phyloP scores from a whole-genome alignment of 371 early-diverging fungal genomes.

The Zancudomyces culisetae region DNA sequence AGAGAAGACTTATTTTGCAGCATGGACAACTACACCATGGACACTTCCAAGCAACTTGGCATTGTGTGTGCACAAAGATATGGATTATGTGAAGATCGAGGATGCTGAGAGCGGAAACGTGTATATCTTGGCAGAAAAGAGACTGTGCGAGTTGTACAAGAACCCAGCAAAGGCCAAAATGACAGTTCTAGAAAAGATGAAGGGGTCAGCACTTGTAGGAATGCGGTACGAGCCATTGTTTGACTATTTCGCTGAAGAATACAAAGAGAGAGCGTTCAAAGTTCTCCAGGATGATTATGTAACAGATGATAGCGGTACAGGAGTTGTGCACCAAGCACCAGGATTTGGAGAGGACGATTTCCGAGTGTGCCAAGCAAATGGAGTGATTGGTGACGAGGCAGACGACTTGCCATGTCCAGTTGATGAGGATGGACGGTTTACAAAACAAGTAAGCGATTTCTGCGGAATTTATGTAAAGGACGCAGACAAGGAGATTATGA shows the following conservation, averaged over 20 bases:
- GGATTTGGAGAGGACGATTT: constrained; percentile 99
- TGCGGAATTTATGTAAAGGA: constrained; percentile 91
- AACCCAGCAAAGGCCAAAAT: constrained; percentile 88
- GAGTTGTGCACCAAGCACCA: constrained; percentile 99
- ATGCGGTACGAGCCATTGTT: constrained; percentile 87
- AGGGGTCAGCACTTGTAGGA: constrained; percentile 74
- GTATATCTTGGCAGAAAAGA: constrained; percentile 73
- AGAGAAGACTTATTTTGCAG: constrained; percentile 61
- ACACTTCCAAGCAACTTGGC: constrained; percentile 97
- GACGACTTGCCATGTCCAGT: constrained; percentile 83
- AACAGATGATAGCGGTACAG: constrained; percentile 94
- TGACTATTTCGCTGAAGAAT: constrained; percentile 58
- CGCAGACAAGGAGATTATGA: constrained; percentile 92
- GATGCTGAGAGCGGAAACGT: constrained; percentile 55
- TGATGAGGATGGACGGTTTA: constrained; percentile 85
- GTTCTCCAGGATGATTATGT: constrained; percentile 88
- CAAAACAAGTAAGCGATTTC: constrained; percentile 64
- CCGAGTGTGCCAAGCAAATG: constrained; percentile 77
- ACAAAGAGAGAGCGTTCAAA: constrained; percentile 67
- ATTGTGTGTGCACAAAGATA: constrained; percentile 82
- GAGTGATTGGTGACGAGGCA: constrained; percentile 77
- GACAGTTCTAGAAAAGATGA: constrained; percentile 56
- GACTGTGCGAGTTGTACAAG: constrained; percentile 78
- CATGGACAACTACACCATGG: constrained; percentile 99
- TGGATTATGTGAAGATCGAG: constrained; percentile 89